Evolutionary conservation across 306 rosid species (phyloP).

Genomic region (Mucuna pruriens): DNA sequence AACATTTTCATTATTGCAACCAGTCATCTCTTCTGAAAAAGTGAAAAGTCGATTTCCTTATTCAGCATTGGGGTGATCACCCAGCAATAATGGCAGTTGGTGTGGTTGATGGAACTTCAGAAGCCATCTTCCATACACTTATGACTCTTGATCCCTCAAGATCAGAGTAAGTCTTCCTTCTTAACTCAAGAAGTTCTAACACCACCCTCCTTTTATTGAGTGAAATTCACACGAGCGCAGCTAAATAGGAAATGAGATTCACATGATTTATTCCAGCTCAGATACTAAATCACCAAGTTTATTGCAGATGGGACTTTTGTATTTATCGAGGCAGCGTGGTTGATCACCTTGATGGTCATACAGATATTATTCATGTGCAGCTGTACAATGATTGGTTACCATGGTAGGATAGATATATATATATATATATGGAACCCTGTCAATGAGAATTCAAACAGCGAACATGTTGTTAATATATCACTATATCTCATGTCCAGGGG

Average conservation of each 20-base stretch:
- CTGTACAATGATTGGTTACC: constrained; percentile 85
- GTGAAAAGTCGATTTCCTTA: constrained; percentile 11
- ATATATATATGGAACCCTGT: constrained; percentile 8
- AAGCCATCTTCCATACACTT: constrained; percentile 80
- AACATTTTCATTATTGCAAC: background rate
- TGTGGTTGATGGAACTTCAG: constrained; percentile 81
- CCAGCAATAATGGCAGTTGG: constrained; percentile 96
- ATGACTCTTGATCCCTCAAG: constrained; percentile 85
- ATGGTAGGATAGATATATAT: constrained; percentile 70
- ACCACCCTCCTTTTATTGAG: background rate
- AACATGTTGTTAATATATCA: constrained; percentile 42
- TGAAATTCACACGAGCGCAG: background rate
- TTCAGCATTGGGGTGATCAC: constrained; percentile 85
- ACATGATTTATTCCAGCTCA: constrained; percentile 33
- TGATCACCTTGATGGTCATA: constrained; percentile 91
- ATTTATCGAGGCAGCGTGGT: constrained; percentile 66
- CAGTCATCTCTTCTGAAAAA: background rate
- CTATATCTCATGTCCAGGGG: constrained; percentile 64
- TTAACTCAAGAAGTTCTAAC: background rate
- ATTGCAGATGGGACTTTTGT: constrained; percentile 95
- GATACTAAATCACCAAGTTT: constrained; percentile 45
- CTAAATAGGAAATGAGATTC: background rate
- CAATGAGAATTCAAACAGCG: background rate
- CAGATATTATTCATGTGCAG: constrained; percentile 76
- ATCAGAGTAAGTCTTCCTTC: constrained; percentile 69